Base-by-base conservation (phyloP, 805 yeast genomes). In the Cyberlindnera americana region DNA sequence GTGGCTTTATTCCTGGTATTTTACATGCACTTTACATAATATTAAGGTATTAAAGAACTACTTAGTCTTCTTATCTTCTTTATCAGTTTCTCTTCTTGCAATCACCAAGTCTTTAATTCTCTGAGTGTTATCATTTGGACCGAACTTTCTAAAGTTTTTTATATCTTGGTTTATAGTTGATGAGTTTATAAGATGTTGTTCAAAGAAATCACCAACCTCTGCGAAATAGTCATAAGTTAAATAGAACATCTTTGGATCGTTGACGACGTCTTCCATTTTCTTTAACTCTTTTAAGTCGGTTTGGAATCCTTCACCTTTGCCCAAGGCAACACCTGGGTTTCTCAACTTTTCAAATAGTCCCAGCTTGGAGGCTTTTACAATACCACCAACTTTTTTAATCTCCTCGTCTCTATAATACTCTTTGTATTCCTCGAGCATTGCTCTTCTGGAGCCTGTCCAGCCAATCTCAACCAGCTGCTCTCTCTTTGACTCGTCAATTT, bases 391-490 rank as follows among this genome's bases (percentile, higher is more conserved):
- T 53, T 75, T 70, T 49, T 78, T 73, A 57, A 84, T 76, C 54
- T 73, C 72, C 51, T 64, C 65, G 36, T 80, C 77, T 54, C 91
- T 78, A 70, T 78, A 83, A 53, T 65, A 70, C 46, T 79, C 83
- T 54, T 75, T 76, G 72, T 82, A 91, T 47, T 78, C 88, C 28
- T 77, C 83, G 19, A 77, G 65, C 16, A 81, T 72, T 12, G 83
- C 83, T 50, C 81, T 80, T 61, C 81, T 83, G 18, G 93, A 74
- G 38, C 96, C 95, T n/a, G 96, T 88, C 98, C 98, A 93, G 35
- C 98, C 98, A 50, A 90, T 66, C 4, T 64, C 62, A 24, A 78
- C 50, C 52, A 90, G 72, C 43, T 74, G 68, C 18, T 60, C 58
- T 47, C 55, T 69, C 50, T 56, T 52, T 42, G 38, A 46, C 36